phyloP scores from a whole-genome alignment of 768 basidiomycete genomes.

The Pleurotus salmoneostramineus region DNA sequence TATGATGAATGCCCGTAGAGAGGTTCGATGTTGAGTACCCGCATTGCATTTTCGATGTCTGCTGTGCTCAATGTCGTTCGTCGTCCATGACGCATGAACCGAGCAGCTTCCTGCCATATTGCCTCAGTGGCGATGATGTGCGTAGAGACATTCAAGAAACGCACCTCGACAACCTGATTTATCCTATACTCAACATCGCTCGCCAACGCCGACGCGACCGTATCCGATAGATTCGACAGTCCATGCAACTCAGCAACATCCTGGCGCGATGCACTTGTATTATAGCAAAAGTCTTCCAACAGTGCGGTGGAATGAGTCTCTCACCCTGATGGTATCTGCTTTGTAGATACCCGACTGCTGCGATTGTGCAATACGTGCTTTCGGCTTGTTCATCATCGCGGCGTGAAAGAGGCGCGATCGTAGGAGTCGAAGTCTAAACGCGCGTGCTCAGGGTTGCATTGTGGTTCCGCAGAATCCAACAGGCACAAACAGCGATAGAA shows the following conservation, averaged over 20 bases:
- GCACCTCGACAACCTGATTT: slow-evolving; percentile 90
- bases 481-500: background rate
- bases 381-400: slow-evolving; percentile 38
- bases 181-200: slow-evolving; percentile 97
- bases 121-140: background rate
- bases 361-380: slow-evolving; percentile 39
- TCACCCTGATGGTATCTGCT: slow-evolving; percentile 58
- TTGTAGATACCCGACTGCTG: slow-evolving; percentile 62
- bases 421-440: background rate
- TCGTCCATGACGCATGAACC: slow-evolving; percentile 94
- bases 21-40: slow-evolving; percentile 94
- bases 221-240: slow-evolving; percentile 69
- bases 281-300: background rate
- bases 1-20: slow-evolving; percentile 80
- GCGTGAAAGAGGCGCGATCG: background rate
- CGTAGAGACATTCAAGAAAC: slow-evolving; percentile 11
- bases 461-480: background rate
- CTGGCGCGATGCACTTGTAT: slow-evolving; percentile 31
- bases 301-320: slow-evolving; percentile 11
- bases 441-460: background rate
- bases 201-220: slow-evolving; percentile 80
- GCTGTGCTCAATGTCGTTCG: slow-evolving; percentile 85
- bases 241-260: slow-evolving; percentile 89
- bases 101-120: slow-evolving; percentile 76
- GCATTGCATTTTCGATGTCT: slow-evolving; percentile 92